Percentiles rank a stretch among this genome's conserved stretches.
phyloP scores from a whole-genome alignment of 83 land plant genomes.

The Picea engelmannii region DNA sequence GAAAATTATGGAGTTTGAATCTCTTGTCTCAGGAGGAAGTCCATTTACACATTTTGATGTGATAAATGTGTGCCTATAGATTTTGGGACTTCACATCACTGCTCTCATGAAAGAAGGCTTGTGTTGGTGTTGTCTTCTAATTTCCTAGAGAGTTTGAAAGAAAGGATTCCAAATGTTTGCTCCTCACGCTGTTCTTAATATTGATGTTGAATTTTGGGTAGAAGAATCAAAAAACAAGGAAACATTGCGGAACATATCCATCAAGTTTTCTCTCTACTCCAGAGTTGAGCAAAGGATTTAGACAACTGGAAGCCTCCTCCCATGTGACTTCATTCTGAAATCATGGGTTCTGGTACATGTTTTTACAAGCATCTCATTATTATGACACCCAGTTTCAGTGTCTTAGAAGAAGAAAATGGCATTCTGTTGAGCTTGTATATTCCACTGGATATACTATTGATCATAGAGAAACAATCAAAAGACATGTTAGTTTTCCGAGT shows the following conservation, averaged over 20 bases:
- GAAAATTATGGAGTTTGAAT: too few relatives aligned
- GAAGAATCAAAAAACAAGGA: background rate
- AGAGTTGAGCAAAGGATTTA: background rate
- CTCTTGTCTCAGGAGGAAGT: background rate
- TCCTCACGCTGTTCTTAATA: background rate
- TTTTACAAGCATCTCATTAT: background rate
- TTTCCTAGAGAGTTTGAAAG: background rate
- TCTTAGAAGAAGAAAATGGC: background rate
- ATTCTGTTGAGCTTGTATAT: background rate
- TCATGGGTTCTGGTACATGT: background rate
- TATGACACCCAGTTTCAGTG: background rate
- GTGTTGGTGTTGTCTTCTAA: background rate
- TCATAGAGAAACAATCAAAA: background rate
- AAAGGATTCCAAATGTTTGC: background rate
- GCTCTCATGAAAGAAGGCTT: constrained; percentile 2
- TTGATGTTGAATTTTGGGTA: constrained; percentile 6
- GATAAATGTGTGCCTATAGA: background rate
- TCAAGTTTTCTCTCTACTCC: background rate
- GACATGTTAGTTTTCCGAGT: background rate
- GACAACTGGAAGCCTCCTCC: background rate
- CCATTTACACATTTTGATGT: constrained; percentile 8
- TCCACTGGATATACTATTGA: background rate
- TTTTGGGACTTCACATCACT: constrained; percentile 4
- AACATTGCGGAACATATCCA: background rate
- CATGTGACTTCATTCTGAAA: constrained; percentile 1